Base-by-base conservation (phyloP, 495 filamentous ascomycete species). In the Podospora comata region DNA sequence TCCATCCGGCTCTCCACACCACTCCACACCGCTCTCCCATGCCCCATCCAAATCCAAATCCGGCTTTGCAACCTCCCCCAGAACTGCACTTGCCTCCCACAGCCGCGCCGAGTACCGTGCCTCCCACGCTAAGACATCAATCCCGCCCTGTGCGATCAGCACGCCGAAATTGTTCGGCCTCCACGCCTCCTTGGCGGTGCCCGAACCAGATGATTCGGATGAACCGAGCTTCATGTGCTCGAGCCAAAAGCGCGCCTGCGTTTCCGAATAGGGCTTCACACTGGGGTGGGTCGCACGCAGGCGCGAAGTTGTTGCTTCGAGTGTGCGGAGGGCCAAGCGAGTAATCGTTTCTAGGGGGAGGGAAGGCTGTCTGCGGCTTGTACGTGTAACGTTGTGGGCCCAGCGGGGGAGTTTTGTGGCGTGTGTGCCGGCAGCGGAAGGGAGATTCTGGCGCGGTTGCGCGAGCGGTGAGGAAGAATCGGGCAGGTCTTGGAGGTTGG, bases 191-290 rank as follows among this genome's bases (percentile, higher is more conserved):
- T 62, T 62, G 60, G 60, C n/a, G 60, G 60, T 32, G 60, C 32
- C 18, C 32, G 28, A 23, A 32, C 60, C 60, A 27, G 60, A 62
- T 27, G 60, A 27, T 27, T 27, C 60, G 60, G 60, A 16, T 16
- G 28, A 62, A 20, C 27, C 60, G 60, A 62, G 60, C 60, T 18
- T 62, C 60, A 62, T 62, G 60, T 62, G 60, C 60, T 62, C 60
- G 60, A 62, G 60, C 60, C 60, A 62, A 62, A 62, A 62, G 60
- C 60, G 60, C 28, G 60, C 60, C 60, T 62, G 60, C 30, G 60
- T 62, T 27, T 62, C 60, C 60, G 60, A 62, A 27, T 62, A 62
- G 28, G 60, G 60, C 60, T 44, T 13, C 60, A 27, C 60, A 30
- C 60, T 23, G 60, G 60, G 60, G 60, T 62, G 32, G 28, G 60